Conservation (phyloP, 176 grass and related monocot species). For the Tillandsia fasciculata region DNA sequence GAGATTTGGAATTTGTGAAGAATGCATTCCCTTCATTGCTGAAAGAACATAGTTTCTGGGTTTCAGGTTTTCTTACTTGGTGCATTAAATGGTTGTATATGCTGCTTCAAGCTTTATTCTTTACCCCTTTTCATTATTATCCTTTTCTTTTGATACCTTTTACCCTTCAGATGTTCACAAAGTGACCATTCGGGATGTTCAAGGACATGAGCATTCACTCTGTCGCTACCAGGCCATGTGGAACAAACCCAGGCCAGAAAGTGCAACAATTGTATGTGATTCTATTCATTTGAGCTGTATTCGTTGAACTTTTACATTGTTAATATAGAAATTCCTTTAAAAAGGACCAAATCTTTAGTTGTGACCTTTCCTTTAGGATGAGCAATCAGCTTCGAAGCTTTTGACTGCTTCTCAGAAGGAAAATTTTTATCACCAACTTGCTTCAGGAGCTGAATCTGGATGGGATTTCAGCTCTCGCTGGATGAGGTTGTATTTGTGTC, state of each 20-base stretch:
- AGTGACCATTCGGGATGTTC: constrained; percentile 48
- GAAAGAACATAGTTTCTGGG: constrained; percentile 92
- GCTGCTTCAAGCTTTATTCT: constrained; percentile 11
- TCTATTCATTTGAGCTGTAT: not conserved
- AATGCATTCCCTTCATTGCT: constrained; percentile 47
- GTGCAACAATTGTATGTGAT: constrained; percentile 59
- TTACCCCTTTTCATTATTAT: constrained; percentile 14
- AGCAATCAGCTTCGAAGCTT: constrained; percentile 54
- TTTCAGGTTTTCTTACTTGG: constrained; percentile 53
- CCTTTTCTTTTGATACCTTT: constrained; percentile 5
- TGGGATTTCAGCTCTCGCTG: constrained; percentile 99
- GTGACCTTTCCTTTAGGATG: constrained; percentile 37
- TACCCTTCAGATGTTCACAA: constrained; percentile 59
- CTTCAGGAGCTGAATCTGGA: constrained; percentile 87
- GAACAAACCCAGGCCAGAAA: constrained; percentile 91
- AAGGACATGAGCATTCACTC: constrained; percentile 44
- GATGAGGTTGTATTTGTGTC: constrained; percentile 60
- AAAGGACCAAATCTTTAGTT: not conserved
- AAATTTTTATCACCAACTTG: constrained; percentile 61
- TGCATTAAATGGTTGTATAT: not conserved
- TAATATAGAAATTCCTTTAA: not conserved
- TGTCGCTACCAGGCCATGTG: constrained; percentile 74
- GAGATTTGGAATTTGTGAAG: constrained; percentile 53
- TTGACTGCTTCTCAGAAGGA: constrained; percentile 37
- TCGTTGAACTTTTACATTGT: not conserved